phyloP scores from a whole-genome alignment of 768 basidiomycete species.

The Collybiopsis confluens region DNA sequence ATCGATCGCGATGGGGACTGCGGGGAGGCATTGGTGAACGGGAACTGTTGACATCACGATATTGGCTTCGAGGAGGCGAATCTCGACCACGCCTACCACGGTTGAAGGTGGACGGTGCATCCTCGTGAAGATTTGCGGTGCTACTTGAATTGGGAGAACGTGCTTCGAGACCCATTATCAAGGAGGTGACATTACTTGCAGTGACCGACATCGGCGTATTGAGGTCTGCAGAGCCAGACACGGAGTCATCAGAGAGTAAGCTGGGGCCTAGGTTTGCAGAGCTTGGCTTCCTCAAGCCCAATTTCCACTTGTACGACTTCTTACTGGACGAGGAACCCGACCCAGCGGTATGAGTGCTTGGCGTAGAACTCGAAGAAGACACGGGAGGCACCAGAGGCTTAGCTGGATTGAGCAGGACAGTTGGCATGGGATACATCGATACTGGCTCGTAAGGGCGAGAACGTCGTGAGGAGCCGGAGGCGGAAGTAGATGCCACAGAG shows the following conservation, averaged over 20 bases:
- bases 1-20: slow-evolving; percentile 12
- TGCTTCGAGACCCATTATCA: slow-evolving; percentile 68
- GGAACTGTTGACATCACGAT: slow-evolving; percentile 11
- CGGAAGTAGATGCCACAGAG: slow-evolving; percentile 23
- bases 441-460: slow-evolving; percentile 38
- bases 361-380: slow-evolving; percentile 16
- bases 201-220: slow-evolving; percentile 54
- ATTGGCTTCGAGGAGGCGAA: slow-evolving; percentile 14
- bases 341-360: slow-evolving; percentile 26
- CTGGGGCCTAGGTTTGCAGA: slow-evolving; percentile 33
- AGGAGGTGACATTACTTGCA: slow-evolving; percentile 70
- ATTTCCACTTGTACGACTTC: slow-evolving; percentile 86
- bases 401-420: slow-evolving; percentile 13
- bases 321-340: slow-evolving; percentile 41
- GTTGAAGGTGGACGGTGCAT: slow-evolving; percentile 41
- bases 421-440: slow-evolving; percentile 40
- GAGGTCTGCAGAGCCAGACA: slow-evolving; percentile 10
- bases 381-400: slow-evolving; percentile 19
- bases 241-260: slow-evolving; percentile 29
- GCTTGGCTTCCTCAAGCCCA: slow-evolving; percentile 64
- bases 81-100: slow-evolving; percentile 40
- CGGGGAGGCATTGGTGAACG: slow-evolving; percentile 9
- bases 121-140: slow-evolving; percentile 26
- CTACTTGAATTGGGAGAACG: slow-evolving; percentile 25
- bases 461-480: slow-evolving; percentile 22